phyloP scores from a whole-genome alignment of 2,329 filamentous ascomycete genomes.

The Exophiala calicioides region DNA sequence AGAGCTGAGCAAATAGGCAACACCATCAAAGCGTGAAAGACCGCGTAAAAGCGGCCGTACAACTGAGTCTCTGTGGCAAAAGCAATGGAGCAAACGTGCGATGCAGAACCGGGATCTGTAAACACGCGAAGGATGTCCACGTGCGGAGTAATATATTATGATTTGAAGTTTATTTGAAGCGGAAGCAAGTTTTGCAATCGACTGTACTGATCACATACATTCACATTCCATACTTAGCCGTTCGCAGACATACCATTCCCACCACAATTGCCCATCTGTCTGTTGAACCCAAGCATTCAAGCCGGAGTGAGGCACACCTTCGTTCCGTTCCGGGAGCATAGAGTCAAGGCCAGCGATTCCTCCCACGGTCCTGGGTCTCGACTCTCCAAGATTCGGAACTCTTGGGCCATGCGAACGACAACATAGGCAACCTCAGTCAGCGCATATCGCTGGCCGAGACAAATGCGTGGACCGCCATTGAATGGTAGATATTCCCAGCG shows the following conservation, averaged over 20 bases:
- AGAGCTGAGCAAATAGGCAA: too few relatives aligned
- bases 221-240: too few relatives aligned
- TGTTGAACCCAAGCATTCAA: conserved; percentile 1
- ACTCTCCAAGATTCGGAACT: conserved; percentile 62
- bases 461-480: conserved; percentile 28
- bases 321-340: conserved; percentile 74
- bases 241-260: not conserved
- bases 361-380: conserved; percentile 20
- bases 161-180: too few relatives aligned
- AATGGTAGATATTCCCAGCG: conserved; percentile 30
- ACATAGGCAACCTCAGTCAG: conserved; percentile 69
- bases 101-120: too few relatives aligned
- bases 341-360: conserved; percentile 54
- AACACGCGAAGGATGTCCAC: too few relatives aligned
- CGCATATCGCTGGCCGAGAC: conserved; percentile 70
- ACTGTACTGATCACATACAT: not conserved
- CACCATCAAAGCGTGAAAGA: too few relatives aligned
- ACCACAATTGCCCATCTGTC: not conserved
- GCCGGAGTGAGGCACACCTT: conserved; percentile 16
- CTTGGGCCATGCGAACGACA: conserved; percentile 70
- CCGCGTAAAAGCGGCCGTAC: too few relatives aligned
- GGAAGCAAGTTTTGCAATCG: too few relatives aligned
- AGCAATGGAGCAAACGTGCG: too few relatives aligned
- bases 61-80: too few relatives aligned
- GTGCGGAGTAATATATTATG: too few relatives aligned